phyloP scores from a whole-genome alignment of 331 rosid genomes.

The Dryas integrifolia region DNA sequence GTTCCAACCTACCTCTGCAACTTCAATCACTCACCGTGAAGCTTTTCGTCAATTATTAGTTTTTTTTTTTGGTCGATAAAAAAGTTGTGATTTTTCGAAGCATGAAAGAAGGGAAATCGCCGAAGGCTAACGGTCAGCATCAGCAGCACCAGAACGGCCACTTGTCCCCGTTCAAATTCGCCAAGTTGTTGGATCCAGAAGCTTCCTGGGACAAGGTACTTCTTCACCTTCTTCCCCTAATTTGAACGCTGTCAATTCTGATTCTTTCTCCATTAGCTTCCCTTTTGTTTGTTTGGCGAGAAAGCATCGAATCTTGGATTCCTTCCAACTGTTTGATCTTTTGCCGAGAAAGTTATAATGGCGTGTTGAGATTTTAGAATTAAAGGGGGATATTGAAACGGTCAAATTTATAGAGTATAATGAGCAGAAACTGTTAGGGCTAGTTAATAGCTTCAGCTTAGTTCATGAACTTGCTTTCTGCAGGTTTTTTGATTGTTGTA shows the following conservation, averaged over 20 bases:
- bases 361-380: not conserved
- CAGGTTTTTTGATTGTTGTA: not conserved
- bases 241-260: not conserved
- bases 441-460: slow-evolving; percentile 1
- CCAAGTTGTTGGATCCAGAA: slow-evolving; percentile 92
- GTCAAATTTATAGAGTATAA: not conserved
- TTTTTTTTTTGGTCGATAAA: not conserved
- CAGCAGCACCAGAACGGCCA: slow-evolving; percentile 87
- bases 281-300: slow-evolving; percentile 9
- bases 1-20: not conserved
- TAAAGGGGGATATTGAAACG: not conserved
- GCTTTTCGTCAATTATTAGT: not conserved
- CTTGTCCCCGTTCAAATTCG: slow-evolving; percentile 80
- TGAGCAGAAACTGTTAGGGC: slow-evolving; percentile 8
- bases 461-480: not conserved
- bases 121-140: slow-evolving; percentile 47
- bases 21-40: not conserved
- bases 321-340: not conserved
- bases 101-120: slow-evolving; percentile 89
- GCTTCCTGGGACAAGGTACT: slow-evolving; percentile 98
- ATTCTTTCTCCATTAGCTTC: too few relatives aligned
- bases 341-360: not conserved
- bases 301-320: not conserved
- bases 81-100: not conserved
- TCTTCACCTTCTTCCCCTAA: not conserved